These are phyloP conservation scores for Emericellopsis atlantica DNA, from an alignment of 2,329 filamentous ascomycete genomes.

Conservation along the genomic window DNA sequence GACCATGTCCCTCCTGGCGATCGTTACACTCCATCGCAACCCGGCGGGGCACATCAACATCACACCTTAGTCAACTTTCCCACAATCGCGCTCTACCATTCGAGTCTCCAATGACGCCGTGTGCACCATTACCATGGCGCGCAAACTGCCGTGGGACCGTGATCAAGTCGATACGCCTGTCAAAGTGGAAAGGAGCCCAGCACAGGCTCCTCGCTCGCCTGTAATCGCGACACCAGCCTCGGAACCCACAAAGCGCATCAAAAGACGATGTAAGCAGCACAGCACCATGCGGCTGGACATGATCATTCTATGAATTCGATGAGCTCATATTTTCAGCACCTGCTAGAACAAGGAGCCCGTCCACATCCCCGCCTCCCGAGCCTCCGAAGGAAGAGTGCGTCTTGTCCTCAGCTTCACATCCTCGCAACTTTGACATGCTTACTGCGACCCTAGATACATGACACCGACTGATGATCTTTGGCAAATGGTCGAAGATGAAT, in stretches of 20 bases:
- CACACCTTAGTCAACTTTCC: too few relatives aligned
- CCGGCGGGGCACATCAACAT: too few relatives aligned
- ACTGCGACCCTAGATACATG: constrained; percentile 40
- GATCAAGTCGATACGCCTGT: not conserved
- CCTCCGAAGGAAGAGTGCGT: constrained; percentile 31
- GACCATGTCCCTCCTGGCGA: too few relatives aligned
- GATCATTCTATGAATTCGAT: too few relatives aligned
- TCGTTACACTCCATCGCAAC: too few relatives aligned
- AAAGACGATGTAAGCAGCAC: not conserved
- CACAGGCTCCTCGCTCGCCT: constrained; percentile 1
- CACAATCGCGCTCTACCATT: too few relatives aligned
- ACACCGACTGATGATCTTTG: constrained; percentile 57
- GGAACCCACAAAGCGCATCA: not conserved
- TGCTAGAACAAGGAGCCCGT: constrained; percentile 22
- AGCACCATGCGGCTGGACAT: too few relatives aligned
- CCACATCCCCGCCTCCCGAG: constrained; percentile 38
- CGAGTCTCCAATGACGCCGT: too few relatives aligned
- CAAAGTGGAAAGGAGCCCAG: not conserved
- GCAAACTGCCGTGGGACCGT: not conserved
- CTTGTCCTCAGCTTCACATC: not conserved
- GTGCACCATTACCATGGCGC: not conserved
- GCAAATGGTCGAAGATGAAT: constrained; percentile 78
- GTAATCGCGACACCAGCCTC: not conserved
- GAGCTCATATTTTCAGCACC: not conserved
- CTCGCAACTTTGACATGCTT: not conserved